Conservation (phyloP, 169 alveolate species). For the Eimeria praecox region DNA sequence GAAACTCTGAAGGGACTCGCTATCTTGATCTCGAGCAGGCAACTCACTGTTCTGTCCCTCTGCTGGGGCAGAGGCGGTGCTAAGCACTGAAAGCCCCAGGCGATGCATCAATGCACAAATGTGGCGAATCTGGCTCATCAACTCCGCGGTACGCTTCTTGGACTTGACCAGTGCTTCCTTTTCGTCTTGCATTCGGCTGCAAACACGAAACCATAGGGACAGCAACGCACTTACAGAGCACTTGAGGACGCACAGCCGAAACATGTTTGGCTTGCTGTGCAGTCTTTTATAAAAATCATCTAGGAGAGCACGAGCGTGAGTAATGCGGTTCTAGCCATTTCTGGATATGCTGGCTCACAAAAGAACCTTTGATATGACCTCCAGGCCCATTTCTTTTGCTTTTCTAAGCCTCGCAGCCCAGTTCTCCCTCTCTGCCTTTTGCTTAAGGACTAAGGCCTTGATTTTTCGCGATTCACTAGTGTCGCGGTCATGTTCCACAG, state of each 20-base stretch:
- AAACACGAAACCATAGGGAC: neutral
- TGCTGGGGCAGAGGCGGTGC: slow-evolving; percentile 70
- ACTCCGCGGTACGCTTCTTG: slow-evolving; percentile 66
- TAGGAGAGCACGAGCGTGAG: neutral
- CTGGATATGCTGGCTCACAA: slow-evolving; percentile 42
- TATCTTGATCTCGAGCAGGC: slow-evolving; percentile 39
- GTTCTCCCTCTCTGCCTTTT: slow-evolving; percentile 72
- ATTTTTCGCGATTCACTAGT: slow-evolving; percentile 38
- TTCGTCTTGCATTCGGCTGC: slow-evolving; percentile 77
- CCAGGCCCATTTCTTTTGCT: slow-evolving; percentile 80
- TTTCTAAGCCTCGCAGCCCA: slow-evolving; percentile 70
- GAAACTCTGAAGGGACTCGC: slow-evolving; percentile 58
- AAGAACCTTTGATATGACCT: slow-evolving; percentile 72
- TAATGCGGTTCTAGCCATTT: neutral
- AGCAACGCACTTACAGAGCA: neutral
- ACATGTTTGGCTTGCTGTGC: neutral
- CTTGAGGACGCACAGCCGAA: neutral
- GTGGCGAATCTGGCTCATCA: slow-evolving; percentile 71
- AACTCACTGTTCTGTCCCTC: neutral
- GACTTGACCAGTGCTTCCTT: slow-evolving; percentile 69
- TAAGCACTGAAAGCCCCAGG: slow-evolving; percentile 76
- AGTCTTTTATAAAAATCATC: neutral
- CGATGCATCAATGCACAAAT: slow-evolving; percentile 61
- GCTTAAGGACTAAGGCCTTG: slow-evolving; percentile 59
- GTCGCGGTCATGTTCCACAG: slow-evolving; percentile 43